Percentiles rank a stretch among this genome's conserved stretches.
These are phyloP conservation scores for Colletotrichum camelliae DNA, from an alignment of 2,329 filamentous ascomycete species.

Conservation along the genomic window DNA sequence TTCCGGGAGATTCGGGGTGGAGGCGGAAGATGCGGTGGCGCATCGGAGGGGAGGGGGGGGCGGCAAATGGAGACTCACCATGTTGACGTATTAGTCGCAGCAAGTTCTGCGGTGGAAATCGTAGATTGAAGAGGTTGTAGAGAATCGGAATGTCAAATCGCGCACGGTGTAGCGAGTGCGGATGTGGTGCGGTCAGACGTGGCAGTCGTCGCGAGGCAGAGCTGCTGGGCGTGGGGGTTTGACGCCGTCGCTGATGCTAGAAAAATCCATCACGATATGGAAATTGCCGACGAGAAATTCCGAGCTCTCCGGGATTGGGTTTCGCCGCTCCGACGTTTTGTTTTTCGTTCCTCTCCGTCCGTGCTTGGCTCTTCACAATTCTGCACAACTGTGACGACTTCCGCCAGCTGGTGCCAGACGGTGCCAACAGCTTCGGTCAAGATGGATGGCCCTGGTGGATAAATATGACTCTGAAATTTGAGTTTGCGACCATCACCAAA, in stretches of 20 bases:
- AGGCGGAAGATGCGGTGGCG: not conserved
- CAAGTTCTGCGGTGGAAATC: not conserved
- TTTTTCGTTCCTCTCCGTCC: not conserved
- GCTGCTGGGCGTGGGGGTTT: not conserved
- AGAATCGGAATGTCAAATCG: not conserved
- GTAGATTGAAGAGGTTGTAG: not conserved
- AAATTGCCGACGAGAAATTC: constrained; percentile 21
- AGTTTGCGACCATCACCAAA: constrained; percentile 2
- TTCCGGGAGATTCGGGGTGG: not conserved
- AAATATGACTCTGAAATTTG: not conserved
- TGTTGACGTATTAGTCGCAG: constrained; percentile 8
- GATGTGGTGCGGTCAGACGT: constrained; percentile 1
- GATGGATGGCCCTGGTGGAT: not conserved
- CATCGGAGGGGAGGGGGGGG: not conserved
- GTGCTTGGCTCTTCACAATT: not conserved
- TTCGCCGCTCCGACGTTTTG: constrained; percentile 3
- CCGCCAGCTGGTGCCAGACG: not conserved
- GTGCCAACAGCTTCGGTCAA: not conserved
- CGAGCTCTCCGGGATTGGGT: not conserved
- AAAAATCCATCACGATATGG: constrained; percentile 14
- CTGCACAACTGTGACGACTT: rapidly evolving
- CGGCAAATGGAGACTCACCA: constrained; percentile 14
- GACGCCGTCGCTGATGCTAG: not conserved
- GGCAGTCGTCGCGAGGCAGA: not conserved
- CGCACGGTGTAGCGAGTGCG: not conserved